Conservation (phyloP, 2,329 filamentous ascomycete species). For the Talaromyces sp. region DNA sequence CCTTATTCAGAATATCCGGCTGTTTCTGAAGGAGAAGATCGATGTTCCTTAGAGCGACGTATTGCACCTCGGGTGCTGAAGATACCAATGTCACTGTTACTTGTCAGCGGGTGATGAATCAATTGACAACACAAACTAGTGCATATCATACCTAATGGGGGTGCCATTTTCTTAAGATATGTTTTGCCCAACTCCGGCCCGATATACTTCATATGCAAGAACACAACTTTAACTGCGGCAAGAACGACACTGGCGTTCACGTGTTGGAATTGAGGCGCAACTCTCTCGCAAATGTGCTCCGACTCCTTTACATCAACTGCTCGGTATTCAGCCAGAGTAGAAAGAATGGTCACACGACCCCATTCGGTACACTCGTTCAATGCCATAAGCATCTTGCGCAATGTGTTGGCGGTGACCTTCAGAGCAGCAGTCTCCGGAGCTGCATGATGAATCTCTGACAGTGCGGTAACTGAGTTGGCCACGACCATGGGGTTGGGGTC, state of each 20-base stretch:
- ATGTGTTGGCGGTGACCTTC: slow-evolving; percentile 74
- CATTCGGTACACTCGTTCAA: slow-evolving; percentile 98
- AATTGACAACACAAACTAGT: not conserved
- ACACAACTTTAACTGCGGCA: slow-evolving; percentile 97
- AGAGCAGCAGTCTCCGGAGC: slow-evolving; percentile 89
- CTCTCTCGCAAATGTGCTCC: slow-evolving; percentile 96
- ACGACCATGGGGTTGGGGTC: slow-evolving; percentile 99
- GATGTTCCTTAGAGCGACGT: slow-evolving; percentile 94
- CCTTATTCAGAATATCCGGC: slow-evolving; percentile 94
- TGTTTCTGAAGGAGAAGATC: slow-evolving; percentile 94
- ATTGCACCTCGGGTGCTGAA: slow-evolving; percentile 95
- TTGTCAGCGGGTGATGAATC: slow-evolving; percentile 25
- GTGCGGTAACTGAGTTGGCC: slow-evolving; percentile 91
- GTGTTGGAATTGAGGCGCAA: slow-evolving; percentile 96
- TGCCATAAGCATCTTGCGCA: slow-evolving; percentile 96
- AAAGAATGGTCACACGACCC: slow-evolving; percentile 91
- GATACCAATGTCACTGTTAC: slow-evolving; percentile 87
- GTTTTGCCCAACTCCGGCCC: slow-evolving; percentile 76
- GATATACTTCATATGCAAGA: slow-evolving; percentile 89
- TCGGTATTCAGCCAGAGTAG: slow-evolving; percentile 85
- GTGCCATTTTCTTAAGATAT: slow-evolving; percentile 98
- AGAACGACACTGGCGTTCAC: slow-evolving; percentile 96
- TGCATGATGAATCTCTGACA: slow-evolving; percentile 87
- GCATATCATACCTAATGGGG: slow-evolving; percentile 76
- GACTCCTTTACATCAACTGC: slow-evolving; percentile 89